These are phyloP conservation scores for Apostasia ramifera DNA, from an alignment of 106 monocot genomes.

Conservation along the genomic window DNA sequence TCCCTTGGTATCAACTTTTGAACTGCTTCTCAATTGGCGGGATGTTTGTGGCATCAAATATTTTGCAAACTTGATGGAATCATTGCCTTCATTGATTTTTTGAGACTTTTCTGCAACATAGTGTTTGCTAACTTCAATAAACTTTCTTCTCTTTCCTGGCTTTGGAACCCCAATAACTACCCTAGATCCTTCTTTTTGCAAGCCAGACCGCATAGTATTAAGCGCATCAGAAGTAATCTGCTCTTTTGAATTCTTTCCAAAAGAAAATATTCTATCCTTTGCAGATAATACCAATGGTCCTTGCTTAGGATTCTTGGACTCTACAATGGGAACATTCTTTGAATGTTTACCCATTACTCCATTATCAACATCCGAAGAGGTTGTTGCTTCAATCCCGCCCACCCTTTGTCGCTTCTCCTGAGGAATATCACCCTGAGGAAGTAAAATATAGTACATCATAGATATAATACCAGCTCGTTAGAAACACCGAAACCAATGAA, in stretches of 20 bases:
- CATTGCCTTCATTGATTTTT: constrained; percentile 32
- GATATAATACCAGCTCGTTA: not conserved
- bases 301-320: constrained; percentile 24
- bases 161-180: constrained; percentile 91
- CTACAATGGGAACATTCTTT: constrained; percentile 13
- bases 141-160: constrained; percentile 93
- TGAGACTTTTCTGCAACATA: constrained; percentile 54
- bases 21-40: constrained; percentile 24
- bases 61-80: constrained; percentile 45
- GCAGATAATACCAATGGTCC: constrained; percentile 39
- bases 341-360: constrained; percentile 12
- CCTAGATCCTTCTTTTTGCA: constrained; percentile 69
- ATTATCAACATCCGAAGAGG: constrained; percentile 12
- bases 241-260: constrained; percentile 50
- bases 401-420: constrained; percentile 67
- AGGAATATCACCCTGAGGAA: constrained; percentile 71
- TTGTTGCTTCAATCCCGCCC: constrained; percentile 21
- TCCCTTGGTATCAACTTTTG: constrained; percentile 44
- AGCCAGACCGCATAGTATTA: constrained; percentile 41
- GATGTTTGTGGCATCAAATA: constrained; percentile 64
- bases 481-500: not conserved
- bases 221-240: constrained; percentile 27
- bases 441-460: not conserved
- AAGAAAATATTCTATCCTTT: constrained; percentile 51
- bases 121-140: constrained; percentile 98